Evolutionary conservation across 768 basidiomycete genomes (phyloP), one percentile per base, ranked within the genome.

Genomic region (Hypholoma sublateritium): DNA sequence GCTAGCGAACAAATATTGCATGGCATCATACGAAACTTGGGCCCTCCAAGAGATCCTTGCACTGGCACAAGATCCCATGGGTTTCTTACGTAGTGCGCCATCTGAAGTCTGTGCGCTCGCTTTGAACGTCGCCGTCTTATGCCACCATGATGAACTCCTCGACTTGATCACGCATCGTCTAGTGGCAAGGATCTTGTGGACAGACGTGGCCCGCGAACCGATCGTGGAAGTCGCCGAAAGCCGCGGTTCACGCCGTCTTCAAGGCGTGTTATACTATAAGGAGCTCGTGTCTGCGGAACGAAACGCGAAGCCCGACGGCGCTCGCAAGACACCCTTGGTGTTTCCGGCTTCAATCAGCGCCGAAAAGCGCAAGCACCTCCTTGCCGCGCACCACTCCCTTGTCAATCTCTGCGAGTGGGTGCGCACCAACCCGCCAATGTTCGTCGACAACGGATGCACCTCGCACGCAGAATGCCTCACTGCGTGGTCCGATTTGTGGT

Each of bases 301-400:
- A 65, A 67, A 49, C 58, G 70, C 45, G 65, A 72, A 60, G 62
- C 69, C 56, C 59, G 67, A 47, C 67, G 71, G 50, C 60, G 70
- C 55, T 65, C 70, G 42, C 63, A 72, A 58, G 66, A 74, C 58
- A 2, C 68, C 65, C 24, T 65, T 65, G 7, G 57, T 62, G 17
- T 72, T 74, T 46, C 70, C 71, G 7, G 60, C 60, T n/a, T 63
- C 62, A 12, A 69, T 70, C 53, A 65, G 66, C 53, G 53, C 68
- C 5, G 75, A 76, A 50, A 69, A 64, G 56, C 80, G 79, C 37
- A 71, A 79, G 68, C 77, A 78, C 39, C 76, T 87, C 43, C 72
- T 87, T 14, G 73, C 79, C 17, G 88, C 88, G 2, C 83, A 84
- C 58, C 69, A 79, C 51, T 80, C 81, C 19, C 77, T 89, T 37